A percentile compares a stretch with the other conserved stretches of the same genome.
phyloP scores from a whole-genome alignment of 805 yeast species.

The Jamesozyma lodderae region DNA sequence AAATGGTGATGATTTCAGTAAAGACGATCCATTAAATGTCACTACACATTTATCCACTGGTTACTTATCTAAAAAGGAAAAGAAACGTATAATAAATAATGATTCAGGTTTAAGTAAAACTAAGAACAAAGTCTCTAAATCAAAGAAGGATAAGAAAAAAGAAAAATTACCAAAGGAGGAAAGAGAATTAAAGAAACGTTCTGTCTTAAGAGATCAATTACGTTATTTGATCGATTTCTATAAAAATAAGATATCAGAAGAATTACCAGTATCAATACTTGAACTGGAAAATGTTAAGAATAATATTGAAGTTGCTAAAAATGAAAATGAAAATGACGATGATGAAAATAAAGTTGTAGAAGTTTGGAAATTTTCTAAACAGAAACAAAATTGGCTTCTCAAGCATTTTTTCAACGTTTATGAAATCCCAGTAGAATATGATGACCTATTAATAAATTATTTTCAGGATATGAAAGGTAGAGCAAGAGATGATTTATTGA shows the following conservation, averaged over 20 bases:
- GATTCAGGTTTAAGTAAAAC: slow-evolving; percentile 3
- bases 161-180: slow-evolving; percentile 26
- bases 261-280: slow-evolving; percentile 18
- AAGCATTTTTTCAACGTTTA: slow-evolving; percentile 24
- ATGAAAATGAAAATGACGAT: slow-evolving; percentile 5
- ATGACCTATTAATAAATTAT: slow-evolving; percentile 23
- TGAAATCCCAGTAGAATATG: slow-evolving; percentile 23
- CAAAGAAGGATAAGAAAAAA: slow-evolving; percentile 16
- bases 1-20: slow-evolving; percentile 6
- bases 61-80: slow-evolving; percentile 23
- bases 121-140: slow-evolving; percentile 12
- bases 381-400: slow-evolving; percentile 31
- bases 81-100: slow-evolving; percentile 22
- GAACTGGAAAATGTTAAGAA: slow-evolving; percentile 18
- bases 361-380: slow-evolving; percentile 32
- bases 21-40: slow-evolving; percentile 28
- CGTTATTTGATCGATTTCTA: slow-evolving; percentile 30
- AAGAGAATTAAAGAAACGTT: slow-evolving; percentile 15
- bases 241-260: slow-evolving; percentile 15
- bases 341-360: slow-evolving; percentile 16
- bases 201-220: slow-evolving; percentile 28
- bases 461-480: slow-evolving; percentile 23
- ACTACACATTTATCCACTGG: slow-evolving; percentile 32
- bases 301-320: slow-evolving; percentile 13
- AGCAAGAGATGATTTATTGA: slow-evolving; percentile 15